These are phyloP conservation scores for Wallacemonas sp. DNA, from an alignment of 208 protist species.

Conservation along the genomic window DNA sequence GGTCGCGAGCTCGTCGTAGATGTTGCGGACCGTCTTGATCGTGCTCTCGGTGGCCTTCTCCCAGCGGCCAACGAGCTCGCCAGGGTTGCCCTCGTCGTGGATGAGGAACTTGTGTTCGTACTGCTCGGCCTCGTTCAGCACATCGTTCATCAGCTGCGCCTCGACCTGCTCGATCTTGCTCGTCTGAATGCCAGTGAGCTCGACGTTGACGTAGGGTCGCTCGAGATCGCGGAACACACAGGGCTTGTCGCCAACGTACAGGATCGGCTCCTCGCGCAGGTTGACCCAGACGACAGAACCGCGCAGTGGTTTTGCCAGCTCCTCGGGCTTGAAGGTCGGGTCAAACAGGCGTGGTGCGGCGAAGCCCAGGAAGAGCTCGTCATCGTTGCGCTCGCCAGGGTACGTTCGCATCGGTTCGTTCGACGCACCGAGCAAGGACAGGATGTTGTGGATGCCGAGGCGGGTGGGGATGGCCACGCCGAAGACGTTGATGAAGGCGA, in stretches of 20 bases:
- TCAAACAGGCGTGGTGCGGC: constrained; percentile 81
- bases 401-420: constrained; percentile 66
- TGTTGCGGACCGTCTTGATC: constrained; percentile 80
- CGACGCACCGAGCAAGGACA: constrained; percentile 83
- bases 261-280: constrained; percentile 85
- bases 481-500: constrained; percentile 82
- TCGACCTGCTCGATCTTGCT: constrained; percentile 85
- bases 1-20: constrained; percentile 65
- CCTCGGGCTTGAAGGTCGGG: constrained; percentile 63
- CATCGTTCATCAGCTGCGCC: constrained; percentile 64
- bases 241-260: constrained; percentile 86
- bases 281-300: constrained; percentile 90
- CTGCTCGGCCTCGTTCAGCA: constrained; percentile 73
- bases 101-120: constrained; percentile 85
- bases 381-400: constrained; percentile 75
- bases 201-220: constrained; percentile 89
- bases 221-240: constrained; percentile 86
- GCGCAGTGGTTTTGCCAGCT: constrained; percentile 64
- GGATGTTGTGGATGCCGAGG: constrained; percentile 83
- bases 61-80: constrained; percentile 86
- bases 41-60: constrained; percentile 64
- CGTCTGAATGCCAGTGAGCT: constrained; percentile 86
- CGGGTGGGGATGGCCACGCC: constrained; percentile 86
- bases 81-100: constrained; percentile 85
- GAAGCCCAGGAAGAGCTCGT: constrained; percentile 76